Base-by-base conservation (phyloP, 2,329 filamentous ascomycete species). In the Botrytis paeoniae region DNA sequence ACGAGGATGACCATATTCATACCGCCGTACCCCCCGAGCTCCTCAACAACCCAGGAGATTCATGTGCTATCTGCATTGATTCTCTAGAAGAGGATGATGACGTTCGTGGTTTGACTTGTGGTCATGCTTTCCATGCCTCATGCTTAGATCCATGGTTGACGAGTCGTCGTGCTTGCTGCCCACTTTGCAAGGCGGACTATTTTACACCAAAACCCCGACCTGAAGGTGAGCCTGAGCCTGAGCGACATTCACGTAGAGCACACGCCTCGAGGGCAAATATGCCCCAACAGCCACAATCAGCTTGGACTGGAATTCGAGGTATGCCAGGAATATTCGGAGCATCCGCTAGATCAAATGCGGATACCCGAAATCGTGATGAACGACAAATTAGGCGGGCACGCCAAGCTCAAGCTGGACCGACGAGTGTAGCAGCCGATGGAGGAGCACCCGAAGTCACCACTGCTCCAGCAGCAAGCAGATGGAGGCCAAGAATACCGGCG, bases 131-230 rank as follows among this genome's bases (percentile, higher is more conserved):
- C 88, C 96, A 99, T 81, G 95, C 94, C 69, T 93, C 92, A 57
- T 99, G 96, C 81, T 89, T 99, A 66, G 96, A 99, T 78, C 96
- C 96, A 18, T 99, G 96, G 96, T 85, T 99, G 76, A 99, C 96
- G 16, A 95, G 93, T 80, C 90, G 96, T 75, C 91, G 95, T 77
- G 96, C 96, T 39, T 98, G 95, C 85, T 99, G 96, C 81, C 96
- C 96, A 9, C 90, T 99, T 10, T 99, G 96, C 86, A 99, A 99
- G 84, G 93, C 95, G 59, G 96, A 99, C 81, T 99, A 98, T 82
- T 98, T 97, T 82, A 91, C 94, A 4, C 95, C 96, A 0, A 98
- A 98, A 83, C 93, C 94, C 69, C 92, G 94, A 25, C 86, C 92
- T 4, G 80, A 81, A 70, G 78, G 78, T 41, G 79, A 80, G 70